Evolutionary conservation across 1,284 basidiomycete species (phyloP).

Genomic region (Tilletiaria anomala): DNA sequence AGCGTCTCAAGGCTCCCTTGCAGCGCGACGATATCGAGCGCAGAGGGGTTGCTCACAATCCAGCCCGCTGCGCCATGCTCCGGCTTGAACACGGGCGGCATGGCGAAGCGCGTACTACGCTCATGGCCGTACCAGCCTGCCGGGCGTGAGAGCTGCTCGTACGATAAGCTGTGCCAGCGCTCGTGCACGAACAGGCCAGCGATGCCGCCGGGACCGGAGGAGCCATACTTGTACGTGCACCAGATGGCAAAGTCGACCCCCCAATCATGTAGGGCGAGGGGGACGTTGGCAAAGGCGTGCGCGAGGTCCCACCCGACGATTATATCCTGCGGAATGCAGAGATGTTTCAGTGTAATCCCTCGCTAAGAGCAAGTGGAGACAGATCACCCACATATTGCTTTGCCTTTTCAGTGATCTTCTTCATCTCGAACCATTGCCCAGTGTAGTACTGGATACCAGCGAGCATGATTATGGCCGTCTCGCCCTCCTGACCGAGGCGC

Average conservation of each 20-base stretch:
- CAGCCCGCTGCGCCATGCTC: slow-evolving; percentile 82
- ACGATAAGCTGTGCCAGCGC: slow-evolving; percentile 45
- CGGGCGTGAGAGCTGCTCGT: slow-evolving; percentile 37
- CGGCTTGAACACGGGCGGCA: slow-evolving; percentile 69
- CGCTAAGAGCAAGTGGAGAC: too few relatives aligned
- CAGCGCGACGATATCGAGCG: slow-evolving; percentile 51
- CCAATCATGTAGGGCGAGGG: slow-evolving; percentile 79
- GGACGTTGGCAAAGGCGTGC: slow-evolving; percentile 86
- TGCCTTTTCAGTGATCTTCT: slow-evolving; percentile 66
- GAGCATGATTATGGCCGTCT: slow-evolving; percentile 28
- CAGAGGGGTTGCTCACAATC: slow-evolving; percentile 84
- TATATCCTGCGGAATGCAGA: slow-evolving; percentile 65
- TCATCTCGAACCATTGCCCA: slow-evolving; percentile 85
- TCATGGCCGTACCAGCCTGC: slow-evolving; percentile 98
- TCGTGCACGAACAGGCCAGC: slow-evolving; percentile 82
- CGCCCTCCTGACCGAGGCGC: slow-evolving; percentile 17
- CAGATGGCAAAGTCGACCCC: slow-evolving; percentile 69
- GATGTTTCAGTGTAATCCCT: too few relatives aligned
- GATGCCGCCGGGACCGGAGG: slow-evolving; percentile 85
- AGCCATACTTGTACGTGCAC: slow-evolving; percentile 57
- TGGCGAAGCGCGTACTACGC: slow-evolving; percentile 68
- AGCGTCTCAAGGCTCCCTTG: slow-evolving; percentile 30
- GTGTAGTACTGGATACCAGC: slow-evolving; percentile 69
- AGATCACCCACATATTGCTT: too few relatives aligned
- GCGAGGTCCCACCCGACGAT: slow-evolving; percentile 92